A percentile compares a stretch with the other conserved stretches of the same genome.
Conservation (phyloP, 2,329 filamentous ascomycete genomes). For the Mycosphaerella sp. region DNA sequence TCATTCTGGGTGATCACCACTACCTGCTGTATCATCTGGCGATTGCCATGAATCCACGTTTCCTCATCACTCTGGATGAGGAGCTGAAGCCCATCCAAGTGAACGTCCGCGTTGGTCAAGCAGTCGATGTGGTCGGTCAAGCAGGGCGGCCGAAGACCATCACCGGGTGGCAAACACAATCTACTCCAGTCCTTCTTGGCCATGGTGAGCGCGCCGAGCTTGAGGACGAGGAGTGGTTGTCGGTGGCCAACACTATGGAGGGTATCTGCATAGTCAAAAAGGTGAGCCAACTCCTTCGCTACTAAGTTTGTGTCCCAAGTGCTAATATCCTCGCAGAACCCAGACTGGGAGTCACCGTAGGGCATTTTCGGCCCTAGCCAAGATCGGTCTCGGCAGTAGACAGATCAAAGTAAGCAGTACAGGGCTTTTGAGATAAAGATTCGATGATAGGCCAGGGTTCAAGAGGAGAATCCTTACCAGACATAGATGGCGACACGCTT, state of each 20-base stretch:
- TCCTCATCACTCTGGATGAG: constrained; percentile 94
- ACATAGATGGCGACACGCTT: neutral
- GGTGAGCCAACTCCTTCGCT: constrained; percentile 51
- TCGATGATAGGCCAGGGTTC: neutral
- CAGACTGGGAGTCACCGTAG: constrained; percentile 17
- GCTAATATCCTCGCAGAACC: constrained; percentile 12
- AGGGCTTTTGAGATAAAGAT: neutral
- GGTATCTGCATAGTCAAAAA: constrained; percentile 94
- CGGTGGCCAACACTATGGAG: constrained; percentile 83
- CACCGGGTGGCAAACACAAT: constrained; percentile 98
- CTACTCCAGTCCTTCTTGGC: constrained; percentile 91
- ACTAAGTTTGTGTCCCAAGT: neutral
- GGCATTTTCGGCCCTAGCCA: neutral
- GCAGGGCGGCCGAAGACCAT: constrained; percentile 98
- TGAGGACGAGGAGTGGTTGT: constrained; percentile 96
- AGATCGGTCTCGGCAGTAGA: neutral
- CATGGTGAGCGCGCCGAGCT: constrained; percentile 93
- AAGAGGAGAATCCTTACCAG: neutral
- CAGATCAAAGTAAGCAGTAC: neutral
- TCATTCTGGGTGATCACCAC: constrained; percentile 64
- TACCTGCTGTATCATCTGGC: constrained; percentile 97
- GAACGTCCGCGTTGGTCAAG: constrained; percentile 94
- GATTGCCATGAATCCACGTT: constrained; percentile 92
- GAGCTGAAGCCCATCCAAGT: constrained; percentile 88
- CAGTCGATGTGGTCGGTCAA: constrained; percentile 95